Percentiles rank a stretch among this genome's conserved stretches.
phyloP scores from a whole-genome alignment of 441 rosid species.

The Populus trichocarpa region DNA sequence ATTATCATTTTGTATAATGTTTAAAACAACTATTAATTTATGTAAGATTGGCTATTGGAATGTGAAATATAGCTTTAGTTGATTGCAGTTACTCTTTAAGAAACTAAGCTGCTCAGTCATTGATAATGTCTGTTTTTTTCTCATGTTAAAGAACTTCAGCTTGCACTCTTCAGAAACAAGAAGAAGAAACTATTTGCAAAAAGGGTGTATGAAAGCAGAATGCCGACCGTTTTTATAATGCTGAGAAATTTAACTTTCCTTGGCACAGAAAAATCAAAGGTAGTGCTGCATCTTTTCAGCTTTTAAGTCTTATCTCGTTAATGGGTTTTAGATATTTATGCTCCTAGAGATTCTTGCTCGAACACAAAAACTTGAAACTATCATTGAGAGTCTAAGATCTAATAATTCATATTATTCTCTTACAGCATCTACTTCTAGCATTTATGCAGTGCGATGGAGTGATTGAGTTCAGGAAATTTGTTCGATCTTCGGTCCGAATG shows the following conservation, averaged over 20 bases:
- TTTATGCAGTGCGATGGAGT: slow-evolving; percentile 71
- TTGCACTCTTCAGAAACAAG: slow-evolving; percentile 79
- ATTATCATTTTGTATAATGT: background rate
- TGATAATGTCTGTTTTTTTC: slow-evolving; percentile 56
- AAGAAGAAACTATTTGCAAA: slow-evolving; percentile 72
- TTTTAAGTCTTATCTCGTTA: too few relatives aligned
- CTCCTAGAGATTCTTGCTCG: too few relatives aligned
- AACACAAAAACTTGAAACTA: too few relatives aligned
- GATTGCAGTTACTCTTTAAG: slow-evolving; percentile 68
- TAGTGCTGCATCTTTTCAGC: too few relatives aligned
- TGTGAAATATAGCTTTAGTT: background rate
- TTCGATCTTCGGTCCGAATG: slow-evolving; percentile 70
- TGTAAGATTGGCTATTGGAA: background rate
- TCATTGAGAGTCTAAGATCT: background rate
- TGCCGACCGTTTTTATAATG: background rate
- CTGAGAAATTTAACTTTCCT: background rate
- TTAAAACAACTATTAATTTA: background rate
- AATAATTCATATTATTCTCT: too few relatives aligned
- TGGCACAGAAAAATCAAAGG: too few relatives aligned
- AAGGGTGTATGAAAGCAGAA: slow-evolving; percentile 62
- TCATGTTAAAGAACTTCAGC: slow-evolving; percentile 80
- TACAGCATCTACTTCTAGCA: background rate
- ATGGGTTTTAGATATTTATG: too few relatives aligned
- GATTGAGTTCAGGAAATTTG: slow-evolving; percentile 78
- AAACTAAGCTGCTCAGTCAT: slow-evolving; percentile 83